A percentile compares a stretch with the other conserved stretches of the same genome.
Evolutionary conservation across 73 alveolate genomes (phyloP).

Genomic region (Tetrahymena thermophila): DNA sequence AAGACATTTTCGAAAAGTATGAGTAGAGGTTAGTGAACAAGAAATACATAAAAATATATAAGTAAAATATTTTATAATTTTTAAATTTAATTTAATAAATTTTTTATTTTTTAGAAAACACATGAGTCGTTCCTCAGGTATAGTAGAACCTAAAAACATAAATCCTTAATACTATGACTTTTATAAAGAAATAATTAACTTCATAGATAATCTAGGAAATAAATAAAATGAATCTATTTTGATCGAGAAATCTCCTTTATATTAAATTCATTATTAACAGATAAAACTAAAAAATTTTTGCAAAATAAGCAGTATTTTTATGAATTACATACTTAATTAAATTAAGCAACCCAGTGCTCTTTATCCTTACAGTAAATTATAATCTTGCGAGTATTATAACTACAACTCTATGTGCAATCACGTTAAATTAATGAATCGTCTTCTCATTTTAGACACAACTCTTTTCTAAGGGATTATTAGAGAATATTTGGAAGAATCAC

Average conservation of each 20-base stretch:
- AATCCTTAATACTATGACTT: neutral
- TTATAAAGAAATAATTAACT: neutral
- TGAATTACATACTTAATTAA: neutral
- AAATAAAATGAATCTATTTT: neutral
- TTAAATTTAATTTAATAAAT: neutral
- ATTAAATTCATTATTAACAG: neutral
- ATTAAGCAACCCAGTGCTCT: neutral
- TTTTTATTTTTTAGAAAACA: neutral
- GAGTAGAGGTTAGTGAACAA: neutral
- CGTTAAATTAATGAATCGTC: neutral
- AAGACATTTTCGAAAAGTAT: neutral
- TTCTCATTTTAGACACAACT: neutral
- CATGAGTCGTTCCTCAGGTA: neutral
- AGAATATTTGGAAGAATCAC: neutral
- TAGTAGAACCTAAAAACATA: neutral
- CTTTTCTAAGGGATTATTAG: neutral
- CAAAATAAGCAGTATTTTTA: neutral
- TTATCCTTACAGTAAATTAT: neutral
- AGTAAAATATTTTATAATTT: neutral
- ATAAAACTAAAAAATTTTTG: neutral
- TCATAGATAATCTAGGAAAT: neutral
- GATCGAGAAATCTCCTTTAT: neutral
- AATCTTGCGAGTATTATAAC: neutral
- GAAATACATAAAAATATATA: neutral
- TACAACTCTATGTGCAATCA: neutral